phyloP scores from a whole-genome alignment of 805 yeast species.

The Cyberlindnera sargentensis region DNA sequence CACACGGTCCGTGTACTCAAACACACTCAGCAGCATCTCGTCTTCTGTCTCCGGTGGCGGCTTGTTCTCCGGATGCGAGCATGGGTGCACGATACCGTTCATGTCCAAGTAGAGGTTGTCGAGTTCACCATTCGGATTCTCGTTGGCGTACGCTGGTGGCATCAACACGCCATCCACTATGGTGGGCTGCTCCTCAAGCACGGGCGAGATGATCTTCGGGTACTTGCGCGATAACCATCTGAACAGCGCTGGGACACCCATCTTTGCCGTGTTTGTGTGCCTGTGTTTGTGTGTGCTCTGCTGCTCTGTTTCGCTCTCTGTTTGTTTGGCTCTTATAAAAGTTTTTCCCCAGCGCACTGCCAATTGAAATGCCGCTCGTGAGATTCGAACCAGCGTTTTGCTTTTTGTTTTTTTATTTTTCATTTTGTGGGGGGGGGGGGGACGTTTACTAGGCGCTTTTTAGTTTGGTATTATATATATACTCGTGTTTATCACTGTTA shows the following conservation, averaged over 20 bases:
- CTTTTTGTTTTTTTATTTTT: too few relatives aligned
- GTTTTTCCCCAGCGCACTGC: too few relatives aligned
- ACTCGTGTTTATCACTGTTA: too few relatives aligned
- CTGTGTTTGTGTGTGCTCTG: too few relatives aligned
- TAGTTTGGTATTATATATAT: too few relatives aligned
- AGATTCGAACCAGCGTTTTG: too few relatives aligned
- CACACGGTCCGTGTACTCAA: conserved; percentile 88
- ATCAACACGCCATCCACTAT: conserved; percentile 52
- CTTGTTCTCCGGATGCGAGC: conserved; percentile 95
- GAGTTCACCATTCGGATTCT: conserved; percentile 93
- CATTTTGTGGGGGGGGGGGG: too few relatives aligned
- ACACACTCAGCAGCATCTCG: conserved; percentile 92
- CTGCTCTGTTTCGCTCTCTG: too few relatives aligned
- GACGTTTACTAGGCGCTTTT: too few relatives aligned
- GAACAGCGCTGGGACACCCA: conserved; percentile 98
- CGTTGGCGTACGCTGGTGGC: conserved; percentile 61
- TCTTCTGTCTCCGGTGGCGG: conserved; percentile 96
- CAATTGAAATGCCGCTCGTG: too few relatives aligned
- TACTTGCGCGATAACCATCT: conserved; percentile 92
- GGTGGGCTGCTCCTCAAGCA: conserved; percentile 62
- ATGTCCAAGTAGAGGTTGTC: conserved; percentile 92
- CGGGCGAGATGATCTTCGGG: conserved; percentile 91
- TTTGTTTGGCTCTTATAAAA: too few relatives aligned
- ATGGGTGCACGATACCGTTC: conserved; percentile 99
- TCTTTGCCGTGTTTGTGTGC: conserved; percentile 17